phyloP scores from a whole-genome alignment of 176 grass and related monocot species.

The Juncus effusus region DNA sequence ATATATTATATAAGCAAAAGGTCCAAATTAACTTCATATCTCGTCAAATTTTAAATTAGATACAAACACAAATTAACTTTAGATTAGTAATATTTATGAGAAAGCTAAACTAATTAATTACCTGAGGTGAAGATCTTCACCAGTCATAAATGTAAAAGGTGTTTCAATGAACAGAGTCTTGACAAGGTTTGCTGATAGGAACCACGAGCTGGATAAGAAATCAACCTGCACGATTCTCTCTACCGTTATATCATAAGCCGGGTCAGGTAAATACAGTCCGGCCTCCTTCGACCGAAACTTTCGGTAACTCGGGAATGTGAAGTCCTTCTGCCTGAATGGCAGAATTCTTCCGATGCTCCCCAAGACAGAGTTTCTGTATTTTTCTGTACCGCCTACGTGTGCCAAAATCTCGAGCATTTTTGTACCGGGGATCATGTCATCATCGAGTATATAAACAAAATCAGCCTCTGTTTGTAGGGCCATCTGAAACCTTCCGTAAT shows the following conservation, averaged over 20 bases:
- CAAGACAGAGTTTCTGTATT: conserved; percentile 76
- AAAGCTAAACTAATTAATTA: conserved; percentile 2
- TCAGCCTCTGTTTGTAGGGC: conserved; percentile 79
- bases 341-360: conserved; percentile 89
- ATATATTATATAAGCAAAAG: background rate
- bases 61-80: background rate
- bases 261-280: conserved; percentile 81
- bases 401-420: conserved; percentile 90
- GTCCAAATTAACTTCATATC: background rate
- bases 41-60: background rate
- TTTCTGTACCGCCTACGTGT: conserved; percentile 82
- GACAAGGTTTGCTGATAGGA: conserved; percentile 69
- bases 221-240: conserved; percentile 92
- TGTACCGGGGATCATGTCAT: conserved; percentile 80
- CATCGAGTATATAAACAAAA: conserved; percentile 92
- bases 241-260: conserved; percentile 79
- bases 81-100: background rate
- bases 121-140: conserved; percentile 94
- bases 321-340: conserved; percentile 83
- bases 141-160: conserved; percentile 90
- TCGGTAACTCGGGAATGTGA: conserved; percentile 87
- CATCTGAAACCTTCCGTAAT: conserved; percentile 98
- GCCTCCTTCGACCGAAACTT: conserved; percentile 89
- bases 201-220: conserved; percentile 91
- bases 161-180: conserved; percentile 86